Percentiles rank a stretch among this genome's conserved stretches.
phyloP scores from a whole-genome alignment of 176 grass and related monocot genomes.

The Secale cereale region DNA sequence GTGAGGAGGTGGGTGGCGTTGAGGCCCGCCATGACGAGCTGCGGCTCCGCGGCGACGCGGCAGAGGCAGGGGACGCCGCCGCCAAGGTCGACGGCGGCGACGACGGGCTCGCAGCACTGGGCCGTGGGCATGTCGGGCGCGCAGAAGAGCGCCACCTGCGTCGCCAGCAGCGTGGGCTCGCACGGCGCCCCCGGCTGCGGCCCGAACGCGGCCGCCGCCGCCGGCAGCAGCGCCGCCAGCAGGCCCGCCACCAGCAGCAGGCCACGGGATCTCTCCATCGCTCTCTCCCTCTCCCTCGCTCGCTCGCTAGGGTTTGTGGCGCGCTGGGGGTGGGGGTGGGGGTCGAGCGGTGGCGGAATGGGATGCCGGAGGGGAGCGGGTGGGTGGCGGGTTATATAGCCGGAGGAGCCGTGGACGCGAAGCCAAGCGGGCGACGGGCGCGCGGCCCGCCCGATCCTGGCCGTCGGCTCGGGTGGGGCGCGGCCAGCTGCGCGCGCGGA shows the following conservation, averaged over 20 bases:
- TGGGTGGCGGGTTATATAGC: not conserved
- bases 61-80: conserved; percentile 27
- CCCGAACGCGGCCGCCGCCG: not conserved
- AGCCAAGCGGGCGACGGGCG: not conserved
- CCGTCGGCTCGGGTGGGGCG: not conserved
- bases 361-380: not conserved
- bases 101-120: conserved; percentile 12
- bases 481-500: not conserved
- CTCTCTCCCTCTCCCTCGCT: not conserved
- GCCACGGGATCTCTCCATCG: conserved; percentile 5
- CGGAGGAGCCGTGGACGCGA: not conserved
- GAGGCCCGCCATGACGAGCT: conserved; percentile 24
- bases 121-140: conserved; percentile 14
- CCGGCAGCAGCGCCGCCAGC: not conserved
- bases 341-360: not conserved
- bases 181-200: not conserved
- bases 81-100: conserved; percentile 1
- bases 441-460: not conserved
- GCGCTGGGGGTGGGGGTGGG: not conserved
- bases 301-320: conserved; percentile 3
- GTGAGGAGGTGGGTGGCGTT: conserved; percentile 30
- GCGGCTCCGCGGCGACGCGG: conserved; percentile 26
- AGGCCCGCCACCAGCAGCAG: not conserved
- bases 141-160: conserved; percentile 14
- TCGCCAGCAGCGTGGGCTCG: conserved; percentile 14